Conservation (phyloP, 2,329 filamentous ascomycete genomes). For the Paraconiothyrium sp. region DNA sequence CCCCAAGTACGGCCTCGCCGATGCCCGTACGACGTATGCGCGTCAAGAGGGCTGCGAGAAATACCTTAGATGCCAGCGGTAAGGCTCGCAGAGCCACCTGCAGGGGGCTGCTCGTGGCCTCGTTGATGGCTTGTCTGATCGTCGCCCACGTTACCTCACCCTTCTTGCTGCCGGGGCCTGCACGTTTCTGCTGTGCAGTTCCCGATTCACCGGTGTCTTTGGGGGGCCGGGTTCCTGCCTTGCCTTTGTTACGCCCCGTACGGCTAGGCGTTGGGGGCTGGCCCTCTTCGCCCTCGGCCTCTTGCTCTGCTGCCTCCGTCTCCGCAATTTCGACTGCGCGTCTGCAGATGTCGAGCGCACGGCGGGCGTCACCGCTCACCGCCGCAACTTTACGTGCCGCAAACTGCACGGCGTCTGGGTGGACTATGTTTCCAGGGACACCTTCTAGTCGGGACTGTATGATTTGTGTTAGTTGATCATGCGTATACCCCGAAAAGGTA, state of each 20-base stretch:
- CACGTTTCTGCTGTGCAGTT: slow-evolving; percentile 35
- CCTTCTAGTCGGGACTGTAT: slow-evolving; percentile 93
- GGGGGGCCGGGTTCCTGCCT: slow-evolving; percentile 29
- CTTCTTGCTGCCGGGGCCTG: slow-evolving; percentile 40
- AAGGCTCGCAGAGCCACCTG: slow-evolving; percentile 88
- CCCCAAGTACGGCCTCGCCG: slow-evolving; percentile 85
- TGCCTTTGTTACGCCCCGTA: slow-evolving; percentile 51
- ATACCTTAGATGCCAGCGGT: slow-evolving; percentile 82
- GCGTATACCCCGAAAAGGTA: slow-evolving; percentile 96
- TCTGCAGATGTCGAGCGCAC: slow-evolving; percentile 93
- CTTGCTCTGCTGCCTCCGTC: slow-evolving; percentile 62
- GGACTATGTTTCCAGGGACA: slow-evolving; percentile 88
- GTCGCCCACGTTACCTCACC: slow-evolving; percentile 86
- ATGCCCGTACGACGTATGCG: slow-evolving; percentile 84
- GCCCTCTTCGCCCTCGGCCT: slow-evolving; percentile 43
- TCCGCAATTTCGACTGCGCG: slow-evolving; percentile 96
- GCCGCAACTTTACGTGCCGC: slow-evolving; percentile 96
- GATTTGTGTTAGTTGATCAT: slow-evolving; percentile 96
- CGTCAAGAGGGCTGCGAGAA: slow-evolving; percentile 83
- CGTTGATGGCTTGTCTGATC: slow-evolving; percentile 92
- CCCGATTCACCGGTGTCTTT: slow-evolving; percentile 34
- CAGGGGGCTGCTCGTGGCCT: slow-evolving; percentile 90
- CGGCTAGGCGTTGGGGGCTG: slow-evolving; percentile 72
- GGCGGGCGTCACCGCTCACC: slow-evolving; percentile 90
- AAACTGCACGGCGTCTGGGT: slow-evolving; percentile 93